A percentile compares a stretch with the other conserved stretches of the same genome.
These are phyloP conservation scores for Bryopsis sp. DNA, from an alignment of 139 green algal species.

Conservation along the genomic window DNA sequence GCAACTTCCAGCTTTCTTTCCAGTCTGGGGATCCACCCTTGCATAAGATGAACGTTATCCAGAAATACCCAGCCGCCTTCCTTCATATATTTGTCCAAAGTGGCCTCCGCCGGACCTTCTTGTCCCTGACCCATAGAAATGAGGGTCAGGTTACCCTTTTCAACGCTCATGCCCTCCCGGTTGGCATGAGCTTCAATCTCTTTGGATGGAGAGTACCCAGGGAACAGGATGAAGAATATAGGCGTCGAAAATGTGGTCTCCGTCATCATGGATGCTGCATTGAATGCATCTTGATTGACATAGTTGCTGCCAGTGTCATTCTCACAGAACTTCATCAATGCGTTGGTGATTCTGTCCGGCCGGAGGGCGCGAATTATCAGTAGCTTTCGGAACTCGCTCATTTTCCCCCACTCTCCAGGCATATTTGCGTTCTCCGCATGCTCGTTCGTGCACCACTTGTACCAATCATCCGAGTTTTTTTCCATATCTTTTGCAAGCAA, in stretches of 20 bases:
- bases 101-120: constrained; percentile 65
- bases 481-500: constrained; percentile 72
- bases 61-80: constrained; percentile 83
- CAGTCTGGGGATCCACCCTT: constrained; percentile 74
- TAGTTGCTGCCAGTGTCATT: constrained; percentile 43
- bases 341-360: constrained; percentile 72
- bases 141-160: constrained; percentile 67
- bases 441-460: constrained; percentile 60
- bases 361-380: constrained; percentile 61
- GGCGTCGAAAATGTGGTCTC: constrained; percentile 45
- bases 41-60: constrained; percentile 88
- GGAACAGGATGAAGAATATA: constrained; percentile 88
- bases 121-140: constrained; percentile 83
- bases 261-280: constrained; percentile 46
- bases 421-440: constrained; percentile 49
- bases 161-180: constrained; percentile 48
- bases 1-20: constrained; percentile 78
- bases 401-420: constrained; percentile 65
- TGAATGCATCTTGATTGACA: constrained; percentile 67
- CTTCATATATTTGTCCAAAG: constrained; percentile 74
- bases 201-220: constrained; percentile 73
- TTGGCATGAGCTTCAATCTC: constrained; percentile 76
- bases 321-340: constrained; percentile 56
- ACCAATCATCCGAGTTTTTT: constrained; percentile 73
- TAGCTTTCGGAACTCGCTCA: constrained; percentile 64